Conservation (phyloP, 257 asterid species). For the Henckelia pumila region DNA sequence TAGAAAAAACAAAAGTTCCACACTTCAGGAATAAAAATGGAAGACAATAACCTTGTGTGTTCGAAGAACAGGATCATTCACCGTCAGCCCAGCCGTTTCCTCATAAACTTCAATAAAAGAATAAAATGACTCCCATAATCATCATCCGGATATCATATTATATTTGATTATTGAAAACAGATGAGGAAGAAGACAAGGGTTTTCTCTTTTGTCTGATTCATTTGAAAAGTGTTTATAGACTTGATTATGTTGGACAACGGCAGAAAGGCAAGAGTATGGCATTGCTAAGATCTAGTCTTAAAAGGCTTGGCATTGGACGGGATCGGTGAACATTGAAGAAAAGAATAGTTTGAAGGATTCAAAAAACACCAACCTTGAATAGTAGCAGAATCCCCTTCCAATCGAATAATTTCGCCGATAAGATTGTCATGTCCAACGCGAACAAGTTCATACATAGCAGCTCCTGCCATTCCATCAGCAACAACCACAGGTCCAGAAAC, state of each 20-base stretch:
- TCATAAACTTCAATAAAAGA: conserved; percentile 69
- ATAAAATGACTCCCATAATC: conserved; percentile 11
- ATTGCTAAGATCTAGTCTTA: background rate
- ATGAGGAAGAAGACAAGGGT: conserved; percentile 1
- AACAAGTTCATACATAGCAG: conserved; percentile 98
- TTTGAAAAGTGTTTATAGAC: conserved; percentile 7
- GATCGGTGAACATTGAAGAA: background rate
- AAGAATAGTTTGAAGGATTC: conserved; percentile 2
- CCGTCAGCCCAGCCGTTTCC: conserved; percentile 96
- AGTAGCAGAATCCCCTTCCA: conserved; percentile 99
- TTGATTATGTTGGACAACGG: background rate
- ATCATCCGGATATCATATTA: background rate
- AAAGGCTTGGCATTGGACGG: background rate
- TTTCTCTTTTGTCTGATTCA: background rate
- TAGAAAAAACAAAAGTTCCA: conserved; percentile 1
- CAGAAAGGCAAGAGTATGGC: background rate
- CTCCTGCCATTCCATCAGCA: conserved; percentile 99
- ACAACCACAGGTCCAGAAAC: conserved; percentile 98
- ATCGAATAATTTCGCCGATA: conserved; percentile 93
- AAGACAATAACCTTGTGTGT: conserved; percentile 70
- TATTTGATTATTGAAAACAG: background rate
- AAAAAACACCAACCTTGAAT: conserved; percentile 65
- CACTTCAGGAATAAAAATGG: conserved; percentile 12
- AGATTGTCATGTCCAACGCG: conserved; percentile 98
- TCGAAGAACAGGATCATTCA: conserved; percentile 96